Evolutionary conservation across 495 filamentous ascomycete genomes (phyloP), one percentile per base, ranked within the genome.

Genomic region (Neurospora discreta): DNA sequence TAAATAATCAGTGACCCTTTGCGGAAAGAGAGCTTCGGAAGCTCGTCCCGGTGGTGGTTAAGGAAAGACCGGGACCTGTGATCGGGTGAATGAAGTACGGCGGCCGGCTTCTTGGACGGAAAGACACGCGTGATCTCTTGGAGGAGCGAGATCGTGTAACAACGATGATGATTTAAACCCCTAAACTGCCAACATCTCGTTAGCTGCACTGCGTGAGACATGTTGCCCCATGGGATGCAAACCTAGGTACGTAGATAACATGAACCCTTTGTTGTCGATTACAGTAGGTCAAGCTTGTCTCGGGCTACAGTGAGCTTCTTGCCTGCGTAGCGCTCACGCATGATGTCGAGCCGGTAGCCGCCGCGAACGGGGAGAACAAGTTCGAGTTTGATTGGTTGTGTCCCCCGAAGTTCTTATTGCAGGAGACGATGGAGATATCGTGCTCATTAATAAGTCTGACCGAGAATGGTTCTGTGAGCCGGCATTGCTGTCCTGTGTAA

Each of bases 261-360:
- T 20, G 33, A 44, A 23, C 26, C 5, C 16, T 60, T 9, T 60
- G 52, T 7, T 60, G 23, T 60, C 13, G 13, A 60, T 23, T 60
- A 60, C 23, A 8, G 23, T 5, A 60, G 89, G 78, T 98, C 94
- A 69, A 97, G 90, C 85, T 97, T 97, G 78, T 97, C 94, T 36
- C 94, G 88, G 6, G 93, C 92, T 36, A 97, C 94, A 73, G 97
- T 95, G 68, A 98, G 85, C 73, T 89, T 90, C 83, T 98, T 97
- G 74, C 89, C 93, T 26, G 86, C 84, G 77, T 97, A 97, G 69
- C 91, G 86, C 65, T 93, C 89, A 42, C 89, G 86, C 77, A 97
- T 92, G 33, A 89, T 89, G 67, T 87, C 85, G 65, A 95, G 86
- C 93, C 93, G 97, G 71, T 85, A 11, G 44, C 44, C 43, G 93